Evolutionary conservation across 192 early-diverging fungal genomes (phyloP).

Genomic region (Kappamyces sp.): DNA sequence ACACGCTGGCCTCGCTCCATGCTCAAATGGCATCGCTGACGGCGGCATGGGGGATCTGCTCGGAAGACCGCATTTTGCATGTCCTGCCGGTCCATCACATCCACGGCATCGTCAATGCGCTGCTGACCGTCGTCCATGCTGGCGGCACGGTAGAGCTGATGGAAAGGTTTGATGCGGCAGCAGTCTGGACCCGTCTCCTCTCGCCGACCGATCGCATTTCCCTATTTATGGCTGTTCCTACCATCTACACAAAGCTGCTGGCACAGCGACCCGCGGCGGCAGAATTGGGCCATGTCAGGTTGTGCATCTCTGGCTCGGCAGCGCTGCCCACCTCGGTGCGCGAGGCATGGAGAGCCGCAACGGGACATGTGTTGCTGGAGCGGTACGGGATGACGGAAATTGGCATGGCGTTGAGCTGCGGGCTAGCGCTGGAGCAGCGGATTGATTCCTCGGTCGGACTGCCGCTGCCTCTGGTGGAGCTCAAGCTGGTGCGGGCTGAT

Average conservation of each 20-base stretch:
- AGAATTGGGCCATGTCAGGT: constrained; percentile 59
- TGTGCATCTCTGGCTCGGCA: constrained; percentile 74
- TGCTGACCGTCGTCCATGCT: constrained; percentile 58
- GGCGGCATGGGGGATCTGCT: constrained; percentile 64
- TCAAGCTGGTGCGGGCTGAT: constrained; percentile 48
- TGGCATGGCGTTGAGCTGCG: constrained; percentile 79
- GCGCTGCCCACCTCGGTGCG: constrained; percentile 68
- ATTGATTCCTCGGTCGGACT: constrained; percentile 52
- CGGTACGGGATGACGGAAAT: constrained; percentile 82
- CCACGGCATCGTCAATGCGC: constrained; percentile 62
- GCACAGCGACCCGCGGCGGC: constrained; percentile 34
- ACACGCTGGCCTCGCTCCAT: constrained; percentile 57
- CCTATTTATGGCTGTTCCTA: constrained; percentile 85
- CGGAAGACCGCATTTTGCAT: constrained; percentile 65
- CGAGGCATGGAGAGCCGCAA: constrained; percentile 61
- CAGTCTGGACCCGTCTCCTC: constrained; percentile 48
- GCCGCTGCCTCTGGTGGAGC: constrained; percentile 65
- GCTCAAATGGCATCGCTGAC: constrained; percentile 63
- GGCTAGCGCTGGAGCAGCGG: constrained; percentile 22
- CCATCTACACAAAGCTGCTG: constrained; percentile 74
- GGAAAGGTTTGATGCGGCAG: constrained; percentile 56
- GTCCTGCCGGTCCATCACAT: constrained; percentile 81
- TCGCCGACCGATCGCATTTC: constrained; percentile 54
- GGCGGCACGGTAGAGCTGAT: constrained; percentile 76
- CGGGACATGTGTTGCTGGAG: constrained; percentile 71